Evolutionary conservation across 495 filamentous ascomycete genomes (phyloP).

Genomic region (Cryomyces antarcticus): DNA sequence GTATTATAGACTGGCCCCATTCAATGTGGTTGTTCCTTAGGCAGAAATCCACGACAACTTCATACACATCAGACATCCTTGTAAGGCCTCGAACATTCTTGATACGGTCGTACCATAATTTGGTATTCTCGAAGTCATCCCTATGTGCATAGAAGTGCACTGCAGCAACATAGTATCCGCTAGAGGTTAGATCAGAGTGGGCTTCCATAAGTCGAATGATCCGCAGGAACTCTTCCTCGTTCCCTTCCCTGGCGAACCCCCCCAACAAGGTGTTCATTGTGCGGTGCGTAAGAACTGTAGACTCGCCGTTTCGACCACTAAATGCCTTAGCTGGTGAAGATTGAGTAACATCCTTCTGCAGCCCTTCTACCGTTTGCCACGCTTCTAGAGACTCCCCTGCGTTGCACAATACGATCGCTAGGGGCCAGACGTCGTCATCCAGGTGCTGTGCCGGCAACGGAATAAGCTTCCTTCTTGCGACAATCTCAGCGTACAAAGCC

Average conservation of each 20-base stretch:
- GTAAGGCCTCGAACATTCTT: constrained; percentile 13
- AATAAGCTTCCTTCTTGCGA: neutral
- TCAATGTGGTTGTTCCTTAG: constrained; percentile 35
- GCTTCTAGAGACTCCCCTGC: no score
- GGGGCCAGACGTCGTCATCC: neutral
- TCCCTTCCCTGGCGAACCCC: constrained; percentile 45
- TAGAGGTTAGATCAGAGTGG: constrained; percentile 11
- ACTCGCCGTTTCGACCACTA: neutral
- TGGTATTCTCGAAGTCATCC: constrained; percentile 31
- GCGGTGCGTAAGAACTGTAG: neutral
- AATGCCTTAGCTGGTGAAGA: neutral
- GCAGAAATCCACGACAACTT: constrained; percentile 31
- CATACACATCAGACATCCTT: constrained; percentile 22
- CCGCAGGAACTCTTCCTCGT: constrained; percentile 30
- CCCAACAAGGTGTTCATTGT: constrained; percentile 15
- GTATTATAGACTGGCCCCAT: constrained; percentile 44
- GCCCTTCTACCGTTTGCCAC: no score
- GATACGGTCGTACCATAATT: constrained; percentile 39
- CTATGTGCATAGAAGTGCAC: constrained; percentile 28
- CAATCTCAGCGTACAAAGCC: constrained; percentile 32
- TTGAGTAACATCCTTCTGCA: neutral
- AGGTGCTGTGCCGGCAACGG: neutral
- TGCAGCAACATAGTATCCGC: constrained; percentile 26
- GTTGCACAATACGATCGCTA: no score
- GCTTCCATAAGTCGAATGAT: constrained; percentile 20